Evolutionary conservation across 2,329 filamentous ascomycete genomes (phyloP), one percentile per base, ranked within the genome.

Genomic region (Lecanosticta acicola): DNA sequence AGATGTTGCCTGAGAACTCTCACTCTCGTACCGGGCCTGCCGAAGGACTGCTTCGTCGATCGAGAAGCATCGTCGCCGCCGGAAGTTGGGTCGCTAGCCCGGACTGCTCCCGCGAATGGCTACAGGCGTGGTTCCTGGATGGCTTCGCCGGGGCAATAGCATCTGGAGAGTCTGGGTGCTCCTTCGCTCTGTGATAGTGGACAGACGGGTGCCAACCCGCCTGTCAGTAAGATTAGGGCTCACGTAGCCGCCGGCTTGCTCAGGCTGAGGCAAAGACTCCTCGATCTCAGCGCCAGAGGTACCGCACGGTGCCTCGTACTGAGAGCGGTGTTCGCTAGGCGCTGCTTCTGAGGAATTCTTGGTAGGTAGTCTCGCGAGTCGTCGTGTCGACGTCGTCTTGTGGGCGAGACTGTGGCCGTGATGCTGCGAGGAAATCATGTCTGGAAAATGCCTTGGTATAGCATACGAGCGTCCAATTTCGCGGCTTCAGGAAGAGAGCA

Each of bases 101-200:
- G 24, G 24, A 29, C 24, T 29, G 5, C 7, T 11, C 5, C 11
- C 11, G 5, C 24, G 24, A 29, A 11, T 11, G 24, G 24, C 24
- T 29, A 29, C 24, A 11, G 11, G 11, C 24, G 24, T 11, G 11
- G 11, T 29, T 5, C 24, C 24, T 29, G 7, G 24, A 7, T 29
- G 24, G 19, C 20, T 8, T 32, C 26, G 13, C 45, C 29, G 21
- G 3, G 19, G 11, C 32, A 20, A 46, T 51, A 26, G 37, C 4
- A 32, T 10, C 24, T 29, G 43, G 21, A 10, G 58, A 8, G 68
- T 71, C 10, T 66, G 66, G 36, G 63, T 59, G 11, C 70, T 73
- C 48, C 58, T 60, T 41, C 67, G 67, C 55, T 73, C 70, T 32
- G 66, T 55, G 47, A 73, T 73, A 11, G 68, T 70, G 20, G 65